A percentile compares a stretch with the other conserved stretches of the same genome.
phyloP scores from a whole-genome alignment of 169 alveolate genomes.

The Plasmodium cynomolgi region DNA sequence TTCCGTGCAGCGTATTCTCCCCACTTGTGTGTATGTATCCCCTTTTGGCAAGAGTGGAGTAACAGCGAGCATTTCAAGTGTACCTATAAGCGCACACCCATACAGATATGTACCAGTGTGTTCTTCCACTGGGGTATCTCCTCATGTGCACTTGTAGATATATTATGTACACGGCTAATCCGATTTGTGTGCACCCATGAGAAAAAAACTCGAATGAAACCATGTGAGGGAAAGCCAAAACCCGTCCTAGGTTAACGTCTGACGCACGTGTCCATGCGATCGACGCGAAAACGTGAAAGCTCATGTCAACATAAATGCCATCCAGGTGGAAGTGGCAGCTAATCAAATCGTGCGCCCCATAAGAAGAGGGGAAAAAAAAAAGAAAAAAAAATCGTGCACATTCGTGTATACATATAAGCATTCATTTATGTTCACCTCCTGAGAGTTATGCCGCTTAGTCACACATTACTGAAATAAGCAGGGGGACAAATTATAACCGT shows the following conservation, averaged over 20 bases:
- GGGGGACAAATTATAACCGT: background rate
- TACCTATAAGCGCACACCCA: background rate
- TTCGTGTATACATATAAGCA: slow-evolving; percentile 9
- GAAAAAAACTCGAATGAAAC: background rate
- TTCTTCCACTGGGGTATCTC: background rate
- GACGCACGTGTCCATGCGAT: background rate
- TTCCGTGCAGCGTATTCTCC: background rate
- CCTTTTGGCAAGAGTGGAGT: background rate
- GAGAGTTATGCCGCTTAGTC: background rate
- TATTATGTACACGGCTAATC: background rate
- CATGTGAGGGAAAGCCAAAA: background rate
- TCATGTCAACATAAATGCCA: background rate
- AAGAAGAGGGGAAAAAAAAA: background rate
- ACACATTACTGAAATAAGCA: background rate
- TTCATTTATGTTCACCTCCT: background rate
- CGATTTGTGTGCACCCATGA: background rate
- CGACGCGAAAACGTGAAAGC: background rate
- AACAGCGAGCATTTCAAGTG: background rate
- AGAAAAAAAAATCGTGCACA: background rate
- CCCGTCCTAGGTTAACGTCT: background rate
- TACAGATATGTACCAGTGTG: background rate
- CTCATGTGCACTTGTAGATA: background rate
- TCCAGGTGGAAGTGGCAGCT: background rate
- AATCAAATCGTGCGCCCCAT: background rate
- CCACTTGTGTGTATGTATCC: background rate